Percentiles rank a stretch among this genome's conserved stretches.
phyloP scores from a whole-genome alignment of 352 stramenopile species.

The Phytopythium boreale region DNA sequence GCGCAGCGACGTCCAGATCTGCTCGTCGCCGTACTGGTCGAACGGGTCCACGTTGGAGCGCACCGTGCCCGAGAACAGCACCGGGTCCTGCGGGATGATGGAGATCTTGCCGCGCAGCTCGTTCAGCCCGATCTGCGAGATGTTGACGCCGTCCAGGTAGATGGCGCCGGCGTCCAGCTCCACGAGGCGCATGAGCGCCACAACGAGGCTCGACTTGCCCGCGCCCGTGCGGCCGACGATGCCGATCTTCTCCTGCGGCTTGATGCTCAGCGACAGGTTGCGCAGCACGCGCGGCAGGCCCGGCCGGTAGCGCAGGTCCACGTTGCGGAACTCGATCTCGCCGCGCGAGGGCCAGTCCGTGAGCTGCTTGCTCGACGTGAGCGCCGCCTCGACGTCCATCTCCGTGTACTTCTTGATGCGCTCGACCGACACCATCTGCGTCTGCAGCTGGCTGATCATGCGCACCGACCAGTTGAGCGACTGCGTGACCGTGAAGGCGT shows the following conservation, averaged over 20 bases:
- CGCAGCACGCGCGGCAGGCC: constrained; percentile 58
- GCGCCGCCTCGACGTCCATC: constrained; percentile 41
- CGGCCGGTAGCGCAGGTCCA: constrained; percentile 88
- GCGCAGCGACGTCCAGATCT: constrained; percentile 86
- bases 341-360: constrained; percentile 74
- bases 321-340: constrained; percentile 79
- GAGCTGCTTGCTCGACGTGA: constrained; percentile 18
- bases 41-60: constrained; percentile 93
- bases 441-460: constrained; percentile 65
- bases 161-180: constrained; percentile 79
- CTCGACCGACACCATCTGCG: constrained; percentile 67
- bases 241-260: constrained; percentile 82
- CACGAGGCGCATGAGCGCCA: constrained; percentile 89
- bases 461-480: constrained; percentile 66
- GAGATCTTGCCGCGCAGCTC: constrained; percentile 55
- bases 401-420: constrained; percentile 59
- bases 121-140: constrained; percentile 50
- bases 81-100: constrained; percentile 94
- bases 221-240: constrained; percentile 84
- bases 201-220: constrained; percentile 89
- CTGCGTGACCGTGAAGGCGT: constrained; percentile 67
- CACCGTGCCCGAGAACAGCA: constrained; percentile 93
- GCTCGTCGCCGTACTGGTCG: constrained; percentile 79
- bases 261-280: constrained; percentile 78
- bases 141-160: constrained; percentile 60